phyloP scores from a whole-genome alignment of 805 yeast species.

The Saccharomycopsis vini region DNA sequence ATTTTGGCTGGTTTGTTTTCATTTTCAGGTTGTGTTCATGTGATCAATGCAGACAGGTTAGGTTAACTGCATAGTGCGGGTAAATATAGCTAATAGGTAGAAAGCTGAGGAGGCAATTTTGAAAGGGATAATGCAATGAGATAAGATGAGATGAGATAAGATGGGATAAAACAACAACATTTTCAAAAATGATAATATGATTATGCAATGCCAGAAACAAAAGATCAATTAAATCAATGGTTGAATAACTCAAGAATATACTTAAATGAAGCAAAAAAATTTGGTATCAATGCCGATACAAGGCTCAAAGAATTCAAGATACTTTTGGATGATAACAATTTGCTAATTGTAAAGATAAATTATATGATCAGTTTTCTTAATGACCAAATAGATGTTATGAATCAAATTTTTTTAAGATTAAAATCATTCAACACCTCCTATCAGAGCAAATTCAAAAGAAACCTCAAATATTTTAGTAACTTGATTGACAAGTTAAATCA shows the following conservation, averaged over 20 bases:
- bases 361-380: slow-evolving; percentile 17
- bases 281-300: slow-evolving; percentile 12
- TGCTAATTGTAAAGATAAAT: slow-evolving; percentile 15
- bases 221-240: slow-evolving; percentile 10
- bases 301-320: slow-evolving; percentile 11
- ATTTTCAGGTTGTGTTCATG: no score
- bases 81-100: no score
- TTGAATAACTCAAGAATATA: neutral
- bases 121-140: no score
- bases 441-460: slow-evolving; percentile 10
- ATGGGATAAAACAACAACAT: no score
- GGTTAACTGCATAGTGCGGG: no score
- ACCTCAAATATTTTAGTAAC: slow-evolving; percentile 8
- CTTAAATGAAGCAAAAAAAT: slow-evolving; percentile 16
- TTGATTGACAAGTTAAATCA: slow-evolving; percentile 11
- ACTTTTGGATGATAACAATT: slow-evolving; percentile 15
- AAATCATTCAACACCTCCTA: slow-evolving; percentile 11
- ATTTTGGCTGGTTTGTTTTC: no score
- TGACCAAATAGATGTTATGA: slow-evolving; percentile 17
- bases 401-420: slow-evolving; percentile 8
- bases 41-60: no score
- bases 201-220: neutral
- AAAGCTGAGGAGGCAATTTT: no score
- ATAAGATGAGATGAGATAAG: no score
- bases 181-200: no score